Evolutionary conservation across 2,329 filamentous ascomycete genomes (phyloP).

Genomic region (Xylariomycetidae sp.): DNA sequence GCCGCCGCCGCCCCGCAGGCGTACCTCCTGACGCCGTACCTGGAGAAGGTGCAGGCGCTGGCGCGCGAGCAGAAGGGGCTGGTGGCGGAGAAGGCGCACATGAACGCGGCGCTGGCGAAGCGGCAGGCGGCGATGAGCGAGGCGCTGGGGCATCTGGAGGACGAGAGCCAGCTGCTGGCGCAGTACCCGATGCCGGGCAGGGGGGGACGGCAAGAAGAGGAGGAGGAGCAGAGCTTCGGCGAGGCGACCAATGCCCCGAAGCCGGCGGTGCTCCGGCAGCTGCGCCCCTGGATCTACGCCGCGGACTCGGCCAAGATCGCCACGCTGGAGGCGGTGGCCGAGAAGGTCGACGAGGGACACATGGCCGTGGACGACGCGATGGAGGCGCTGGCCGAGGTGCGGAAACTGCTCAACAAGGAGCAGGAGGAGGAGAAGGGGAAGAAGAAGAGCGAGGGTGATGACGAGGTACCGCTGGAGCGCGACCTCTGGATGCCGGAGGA

Average conservation of each 20-base stretch:
- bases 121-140: slow-evolving; percentile 46
- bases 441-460: slow-evolving; percentile 24
- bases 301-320: slow-evolving; percentile 54
- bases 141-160: slow-evolving; percentile 46
- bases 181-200: slow-evolving; percentile 32
- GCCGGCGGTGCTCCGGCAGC: slow-evolving; percentile 33
- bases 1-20: slow-evolving; percentile 19
- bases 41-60: slow-evolving; percentile 46
- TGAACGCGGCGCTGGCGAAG: slow-evolving; percentile 43
- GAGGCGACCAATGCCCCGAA: slow-evolving; percentile 33
- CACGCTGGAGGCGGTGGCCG: slow-evolving; percentile 51
- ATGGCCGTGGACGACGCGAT: slow-evolving; percentile 48
- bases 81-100: slow-evolving; percentile 53
- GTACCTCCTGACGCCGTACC: slow-evolving; percentile 50
- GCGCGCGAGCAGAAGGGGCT: slow-evolving; percentile 51
- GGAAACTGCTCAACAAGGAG: slow-evolving; percentile 35
- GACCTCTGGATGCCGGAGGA: slow-evolving; percentile 12
- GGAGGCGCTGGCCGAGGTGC: slow-evolving; percentile 41
- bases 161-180: slow-evolving; percentile 57
- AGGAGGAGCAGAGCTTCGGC: slow-evolving; percentile 34
- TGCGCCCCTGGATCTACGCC: slow-evolving; percentile 54
- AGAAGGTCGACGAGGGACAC: slow-evolving; percentile 54
- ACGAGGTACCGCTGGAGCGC: slow-evolving; percentile 22
- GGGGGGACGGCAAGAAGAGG: slow-evolving; percentile 11
- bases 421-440: slow-evolving; percentile 14